Conservation (phyloP, 1,139 yeast species). For the Protomyces pachydermus region DNA sequence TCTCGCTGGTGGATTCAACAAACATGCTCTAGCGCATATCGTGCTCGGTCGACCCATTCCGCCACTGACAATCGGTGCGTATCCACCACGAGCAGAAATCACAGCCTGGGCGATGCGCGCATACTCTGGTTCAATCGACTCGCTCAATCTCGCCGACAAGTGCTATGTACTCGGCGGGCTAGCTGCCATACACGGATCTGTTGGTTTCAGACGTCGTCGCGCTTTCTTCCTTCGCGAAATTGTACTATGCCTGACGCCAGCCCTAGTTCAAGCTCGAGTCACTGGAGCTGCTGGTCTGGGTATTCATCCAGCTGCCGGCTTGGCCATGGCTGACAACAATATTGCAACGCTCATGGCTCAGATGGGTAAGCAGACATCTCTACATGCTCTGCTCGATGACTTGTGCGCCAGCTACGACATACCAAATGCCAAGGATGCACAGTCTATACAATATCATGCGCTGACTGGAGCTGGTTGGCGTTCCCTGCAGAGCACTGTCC, state of each 20-base stretch:
- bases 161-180: constrained; percentile 57
- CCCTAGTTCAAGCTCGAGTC: constrained; percentile 37
- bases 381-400: constrained; percentile 36
- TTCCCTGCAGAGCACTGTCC: constrained; percentile 53
- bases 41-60: constrained; percentile 39
- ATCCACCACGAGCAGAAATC: constrained; percentile 29
- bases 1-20: constrained; percentile 50
- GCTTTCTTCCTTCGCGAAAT: constrained; percentile 64
- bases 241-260: constrained; percentile 51
- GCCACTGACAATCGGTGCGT: constrained; percentile 31
- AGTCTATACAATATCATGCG: constrained; percentile 13
- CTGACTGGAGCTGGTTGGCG: constrained; percentile 49
- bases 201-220: constrained; percentile 62
- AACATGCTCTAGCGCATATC: constrained; percentile 44
- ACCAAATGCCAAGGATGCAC: constrained; percentile 22
- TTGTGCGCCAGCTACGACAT: constrained; percentile 37
- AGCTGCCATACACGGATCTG: constrained; percentile 58
- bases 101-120: constrained; percentile 32
- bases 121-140: constrained; percentile 33
- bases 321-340: constrained; percentile 23
- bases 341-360: constrained; percentile 1
- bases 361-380: not conserved
- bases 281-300: constrained; percentile 34
- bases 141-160: constrained; percentile 36
- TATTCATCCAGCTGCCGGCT: constrained; percentile 32